Evolutionary conservation across 2,329 filamentous ascomycete genomes (phyloP).

Genomic region (Ophiostoma tasmaniense): DNA sequence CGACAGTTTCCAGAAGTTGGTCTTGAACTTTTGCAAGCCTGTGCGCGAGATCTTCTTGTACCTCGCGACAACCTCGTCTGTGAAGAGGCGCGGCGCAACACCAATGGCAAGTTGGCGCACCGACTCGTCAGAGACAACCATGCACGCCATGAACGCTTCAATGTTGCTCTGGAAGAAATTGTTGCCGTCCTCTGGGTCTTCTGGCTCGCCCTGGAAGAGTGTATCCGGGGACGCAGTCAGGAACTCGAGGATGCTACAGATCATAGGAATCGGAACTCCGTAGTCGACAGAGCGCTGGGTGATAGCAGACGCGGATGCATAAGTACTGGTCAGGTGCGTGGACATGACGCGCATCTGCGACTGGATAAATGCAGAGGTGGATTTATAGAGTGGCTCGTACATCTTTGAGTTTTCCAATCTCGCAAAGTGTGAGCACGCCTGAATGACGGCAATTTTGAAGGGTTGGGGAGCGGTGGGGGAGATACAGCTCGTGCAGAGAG

Average conservation of each 20-base stretch:
- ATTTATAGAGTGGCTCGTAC: conserved; percentile 48
- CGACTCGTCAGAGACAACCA: conserved; percentile 43
- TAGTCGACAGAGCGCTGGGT: conserved; percentile 35
- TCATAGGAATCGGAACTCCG: conserved; percentile 34
- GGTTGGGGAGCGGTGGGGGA: conserved; percentile 46
- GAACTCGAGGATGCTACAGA: conserved; percentile 49
- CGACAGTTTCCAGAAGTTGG: conserved; percentile 46
- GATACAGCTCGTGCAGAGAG: conserved; percentile 49
- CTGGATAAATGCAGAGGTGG: conserved; percentile 48
- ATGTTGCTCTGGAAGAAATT: conserved; percentile 39
- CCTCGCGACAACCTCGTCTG: conserved; percentile 30
- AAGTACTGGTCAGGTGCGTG: conserved; percentile 31
- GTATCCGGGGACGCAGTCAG: conserved; percentile 45
- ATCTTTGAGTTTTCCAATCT: conserved; percentile 39
- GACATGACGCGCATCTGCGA: conserved; percentile 47
- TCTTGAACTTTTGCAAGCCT: conserved; percentile 32
- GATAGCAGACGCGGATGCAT: conserved; percentile 32
- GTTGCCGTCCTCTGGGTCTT: conserved; percentile 29
- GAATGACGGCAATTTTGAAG: conserved; percentile 56
- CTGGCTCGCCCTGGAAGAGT: conserved; percentile 36
- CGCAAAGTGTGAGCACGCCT: conserved; percentile 55
- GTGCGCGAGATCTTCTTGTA: conserved; percentile 32
- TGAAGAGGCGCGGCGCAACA: conserved; percentile 42
- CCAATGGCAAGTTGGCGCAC: conserved; percentile 41
- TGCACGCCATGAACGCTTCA: conserved; percentile 44